Evolutionary conservation across 2,329 filamentous ascomycete species (phyloP), one percentile per base, ranked within the genome.

Genomic region (Xylariaceae sp.): DNA sequence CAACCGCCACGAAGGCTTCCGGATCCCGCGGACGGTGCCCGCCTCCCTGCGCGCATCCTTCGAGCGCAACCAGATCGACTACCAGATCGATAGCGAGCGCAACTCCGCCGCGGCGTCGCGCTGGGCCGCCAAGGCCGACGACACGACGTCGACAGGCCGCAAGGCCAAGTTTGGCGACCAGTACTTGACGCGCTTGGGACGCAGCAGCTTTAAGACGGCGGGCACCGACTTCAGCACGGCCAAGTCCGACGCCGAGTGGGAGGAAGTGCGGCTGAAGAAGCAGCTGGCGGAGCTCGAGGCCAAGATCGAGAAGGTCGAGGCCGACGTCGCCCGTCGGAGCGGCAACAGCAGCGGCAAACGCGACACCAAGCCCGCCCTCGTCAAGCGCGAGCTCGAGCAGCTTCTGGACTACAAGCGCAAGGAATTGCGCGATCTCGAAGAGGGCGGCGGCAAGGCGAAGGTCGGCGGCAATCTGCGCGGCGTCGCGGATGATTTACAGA

Each of bases 141-240:
- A 95, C 55, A 83, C 84, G 65, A 97, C 93, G 0, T 77, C 83
- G 41, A 94, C 91, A 0, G 92, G 93, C 59, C 88, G 90, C 71
- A 99, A 99, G 77, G 88, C 92, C 68, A 97, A 96, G 77, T 99
- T 99, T 71, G 94, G 94, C 65, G 94, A 99, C 74, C 90, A 96
- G 64, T 99, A 97, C 75, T 84, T 99, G 59, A 95, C 90, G 62
- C 87, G 94, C 10, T 82, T 99, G 45, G 94, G 94, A 55, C 88
- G 92, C 70, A 86, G 88, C 66, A 87, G 84, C 60, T 93, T 94
- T 76, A 88, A 89, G 71, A 84, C 89, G 7, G 80, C 88, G 47
- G 94, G 94, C 30, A 99, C 94, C 1, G 92, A 99, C 77, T 97
- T 97, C 73, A 88, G 86, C 60, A 82, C 83, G 44, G 88, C 90